phyloP scores from a whole-genome alignment of 1,284 basidiomycete species.

The Ceratorhiza oryzae-sativae region DNA sequence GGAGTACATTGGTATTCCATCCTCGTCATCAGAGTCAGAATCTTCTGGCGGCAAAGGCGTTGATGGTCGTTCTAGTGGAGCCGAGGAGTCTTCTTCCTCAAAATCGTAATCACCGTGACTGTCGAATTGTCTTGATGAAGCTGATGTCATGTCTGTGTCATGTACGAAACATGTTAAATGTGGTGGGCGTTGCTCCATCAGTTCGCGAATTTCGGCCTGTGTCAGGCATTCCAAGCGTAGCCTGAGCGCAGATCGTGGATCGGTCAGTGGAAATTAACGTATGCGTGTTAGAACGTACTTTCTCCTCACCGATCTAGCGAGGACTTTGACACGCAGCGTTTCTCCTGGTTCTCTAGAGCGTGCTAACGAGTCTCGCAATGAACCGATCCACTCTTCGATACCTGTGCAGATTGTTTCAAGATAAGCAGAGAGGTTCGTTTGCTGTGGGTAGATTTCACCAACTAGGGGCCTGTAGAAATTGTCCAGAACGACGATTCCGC shows the following conservation, averaged over 20 bases:
- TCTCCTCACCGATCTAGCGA: not conserved
- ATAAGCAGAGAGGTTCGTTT: no score
- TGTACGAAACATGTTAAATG: not conserved
- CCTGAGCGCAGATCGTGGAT: not conserved
- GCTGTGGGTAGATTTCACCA: no score
- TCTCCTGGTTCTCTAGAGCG: not conserved
- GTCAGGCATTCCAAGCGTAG: not conserved
- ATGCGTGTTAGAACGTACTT: not conserved
- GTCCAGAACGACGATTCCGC: no score
- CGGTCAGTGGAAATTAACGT: not conserved
- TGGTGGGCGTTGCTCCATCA: not conserved
- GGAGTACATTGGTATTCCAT: not conserved
- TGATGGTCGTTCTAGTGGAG: not conserved
- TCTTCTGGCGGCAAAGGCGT: not conserved
- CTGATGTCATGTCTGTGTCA: not conserved
- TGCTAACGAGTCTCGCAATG: no score
- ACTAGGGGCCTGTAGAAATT: no score
- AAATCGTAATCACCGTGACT: not conserved
- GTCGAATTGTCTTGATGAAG: not conserved
- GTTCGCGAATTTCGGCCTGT: not conserved
- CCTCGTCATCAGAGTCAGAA: constrained; percentile 11
- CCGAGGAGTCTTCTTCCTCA: constrained; percentile 1
- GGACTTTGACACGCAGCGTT: constrained; percentile 1
- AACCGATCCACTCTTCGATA: no score
- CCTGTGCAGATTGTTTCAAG: no score